These are phyloP conservation scores for Scutellaria minor DNA, from an alignment of 257 asterid genomes.

Conservation along the genomic window DNA sequence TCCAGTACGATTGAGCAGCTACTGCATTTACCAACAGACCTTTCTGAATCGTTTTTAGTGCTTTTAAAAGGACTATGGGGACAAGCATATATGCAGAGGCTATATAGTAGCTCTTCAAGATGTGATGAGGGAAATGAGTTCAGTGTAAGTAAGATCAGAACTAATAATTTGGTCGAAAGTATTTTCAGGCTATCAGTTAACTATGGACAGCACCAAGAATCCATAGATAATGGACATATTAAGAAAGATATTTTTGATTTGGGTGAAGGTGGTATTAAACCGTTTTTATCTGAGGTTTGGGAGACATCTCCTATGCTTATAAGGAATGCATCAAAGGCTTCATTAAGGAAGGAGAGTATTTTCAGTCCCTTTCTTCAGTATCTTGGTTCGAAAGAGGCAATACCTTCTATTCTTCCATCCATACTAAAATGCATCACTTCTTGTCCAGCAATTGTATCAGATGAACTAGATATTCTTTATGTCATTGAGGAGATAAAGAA, in stretches of 20 bases:
- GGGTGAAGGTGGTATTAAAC: slow-evolving; percentile 44
- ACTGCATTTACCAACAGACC: slow-evolving; percentile 46
- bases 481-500: slow-evolving; percentile 58
- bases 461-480: slow-evolving; percentile 61
- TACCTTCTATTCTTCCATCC: slow-evolving; percentile 51
- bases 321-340: slow-evolving; percentile 42
- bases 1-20: slow-evolving; percentile 60
- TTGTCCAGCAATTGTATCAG: slow-evolving; percentile 74
- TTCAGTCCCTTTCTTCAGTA: slow-evolving; percentile 51
- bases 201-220: slow-evolving; percentile 23
- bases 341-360: slow-evolving; percentile 37
- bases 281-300: slow-evolving; percentile 62
- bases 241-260: slow-evolving; percentile 46
- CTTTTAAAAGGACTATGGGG: slow-evolving; percentile 53
- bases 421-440: slow-evolving; percentile 55
- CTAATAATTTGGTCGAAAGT: slow-evolving; percentile 59
- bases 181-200: slow-evolving; percentile 63
- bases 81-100: slow-evolving; percentile 44
- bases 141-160: slow-evolving; percentile 44
- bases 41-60: slow-evolving; percentile 39
- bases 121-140: slow-evolving; percentile 31
- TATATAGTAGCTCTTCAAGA: slow-evolving; percentile 33
- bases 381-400: slow-evolving; percentile 48
- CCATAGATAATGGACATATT: slow-evolving; percentile 37
- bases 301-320: slow-evolving; percentile 62